Conservation (phyloP, 1,139 yeast species). For the Nakaseomyces delphensis region DNA sequence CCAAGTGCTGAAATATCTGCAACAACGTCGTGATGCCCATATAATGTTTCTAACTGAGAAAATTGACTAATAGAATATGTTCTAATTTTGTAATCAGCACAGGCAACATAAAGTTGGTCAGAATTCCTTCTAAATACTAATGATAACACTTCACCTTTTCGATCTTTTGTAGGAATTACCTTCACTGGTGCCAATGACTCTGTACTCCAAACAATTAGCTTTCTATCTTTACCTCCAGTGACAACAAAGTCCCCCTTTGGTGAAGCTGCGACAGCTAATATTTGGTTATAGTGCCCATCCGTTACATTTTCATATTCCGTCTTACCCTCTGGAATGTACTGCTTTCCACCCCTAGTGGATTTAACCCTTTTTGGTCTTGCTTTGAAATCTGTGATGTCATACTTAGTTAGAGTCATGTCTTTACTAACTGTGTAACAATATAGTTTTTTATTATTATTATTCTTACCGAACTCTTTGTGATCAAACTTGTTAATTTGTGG, state of each 20-base stretch:
- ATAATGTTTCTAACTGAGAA: constrained; percentile 80
- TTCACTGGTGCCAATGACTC: constrained; percentile 68
- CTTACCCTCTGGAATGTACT: constrained; percentile 39
- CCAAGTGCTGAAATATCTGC: constrained; percentile 70
- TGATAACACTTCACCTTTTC: constrained; percentile 63
- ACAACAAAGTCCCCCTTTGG: constrained; percentile 83
- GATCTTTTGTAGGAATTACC: constrained; percentile 63
- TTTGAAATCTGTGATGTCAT: constrained; percentile 48
- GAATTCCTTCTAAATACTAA: constrained; percentile 70
- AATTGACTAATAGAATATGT: constrained; percentile 79
- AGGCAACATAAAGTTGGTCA: constrained; percentile 84
- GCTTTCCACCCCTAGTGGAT: constrained; percentile 55
- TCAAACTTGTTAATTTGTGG: constrained; percentile 30
- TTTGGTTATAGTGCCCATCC: constrained; percentile 65
- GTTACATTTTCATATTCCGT: constrained; percentile 34
- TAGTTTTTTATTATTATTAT: constrained; percentile 17
- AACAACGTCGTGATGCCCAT: constrained; percentile 92
- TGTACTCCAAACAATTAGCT: constrained; percentile 77
- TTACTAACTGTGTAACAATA: constrained; percentile 75
- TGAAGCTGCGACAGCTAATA: constrained; percentile 71
- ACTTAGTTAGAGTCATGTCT: constrained; percentile 71
- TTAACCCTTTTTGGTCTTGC: constrained; percentile 55
- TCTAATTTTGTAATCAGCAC: constrained; percentile 85
- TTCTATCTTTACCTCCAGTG: constrained; percentile 81
- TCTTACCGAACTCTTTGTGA: constrained; percentile 15